Base-by-base conservation (phyloP, 805 yeast species). In the Lipomyces kockii region DNA sequence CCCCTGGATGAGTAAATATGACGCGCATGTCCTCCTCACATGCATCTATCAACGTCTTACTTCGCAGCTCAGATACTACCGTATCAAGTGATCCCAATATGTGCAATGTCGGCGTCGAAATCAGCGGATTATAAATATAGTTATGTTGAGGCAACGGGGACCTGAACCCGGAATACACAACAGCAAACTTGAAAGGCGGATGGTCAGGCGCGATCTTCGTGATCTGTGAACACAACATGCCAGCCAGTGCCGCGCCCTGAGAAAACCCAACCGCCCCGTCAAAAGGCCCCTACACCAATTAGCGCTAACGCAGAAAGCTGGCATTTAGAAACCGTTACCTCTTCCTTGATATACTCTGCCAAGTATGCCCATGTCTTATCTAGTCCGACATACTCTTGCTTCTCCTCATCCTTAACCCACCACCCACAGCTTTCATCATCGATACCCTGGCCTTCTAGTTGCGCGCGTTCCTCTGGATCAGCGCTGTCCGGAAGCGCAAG, bases 231-330 rank as follows among this genome's bases (percentile, higher is more conserved):
- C 90, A 82, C 37, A 92, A 76, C 32, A 91, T 82, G 0, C 94
- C 90, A 0, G 91, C 88, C 46, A 94, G 80, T 1, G 95, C 97
- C 6, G 98, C 97, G 69, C 99, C 99, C 78, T 95, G 98, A 11
- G 96, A 89, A 77, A 94, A 94, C 0, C 98, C 98, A 56, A 95
- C 79, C 25, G 94, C 80, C 5, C 98, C 99, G 27, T 89, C 89
- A 72, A 91, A 90, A 1, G 98, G 98, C 0, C 91, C 92, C 57
- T 90, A 27, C n/a, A 32, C 35, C 35, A 17, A 64, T 25, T 56
- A 22, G 20, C 58, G 32, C 7, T 1, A 29, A 29, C 62, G 98
- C 12, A 95, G 89, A 77, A 94, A 95, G 0, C 97, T 98, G 55
- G 94, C 79, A 25, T 6, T 98, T 98, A 32, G 88, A 89, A 71